Evolutionary conservation across 2,329 filamentous ascomycete species (phyloP).

Genomic region (Aspergillus fumigatus): DNA sequence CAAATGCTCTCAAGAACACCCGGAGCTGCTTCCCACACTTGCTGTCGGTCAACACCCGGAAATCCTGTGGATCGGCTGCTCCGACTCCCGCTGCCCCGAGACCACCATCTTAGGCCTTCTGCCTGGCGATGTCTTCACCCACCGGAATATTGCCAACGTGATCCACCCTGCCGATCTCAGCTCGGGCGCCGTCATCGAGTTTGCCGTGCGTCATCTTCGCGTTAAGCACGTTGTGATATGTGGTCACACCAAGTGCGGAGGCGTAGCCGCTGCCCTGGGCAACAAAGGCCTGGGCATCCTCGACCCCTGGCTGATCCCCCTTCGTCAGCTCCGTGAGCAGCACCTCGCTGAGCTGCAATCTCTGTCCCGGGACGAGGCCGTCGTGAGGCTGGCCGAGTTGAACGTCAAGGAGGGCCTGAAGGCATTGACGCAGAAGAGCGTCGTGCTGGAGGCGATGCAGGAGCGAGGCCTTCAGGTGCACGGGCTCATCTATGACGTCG

Average conservation of each 20-base stretch:
- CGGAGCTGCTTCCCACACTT: slow-evolving; percentile 65
- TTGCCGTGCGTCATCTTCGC: slow-evolving; percentile 67
- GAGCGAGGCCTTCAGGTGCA: slow-evolving; percentile 70
- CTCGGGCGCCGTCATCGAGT: slow-evolving; percentile 71
- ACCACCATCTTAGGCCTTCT: slow-evolving; percentile 73
- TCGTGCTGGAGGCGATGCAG: slow-evolving; percentile 64
- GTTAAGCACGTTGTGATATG: slow-evolving; percentile 61
- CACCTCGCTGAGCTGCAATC: slow-evolving; percentile 49
- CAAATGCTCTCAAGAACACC: slow-evolving; percentile 61
- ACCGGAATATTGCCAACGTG: slow-evolving; percentile 88
- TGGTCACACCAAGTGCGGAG: slow-evolving; percentile 59
- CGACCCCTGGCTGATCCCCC: slow-evolving; percentile 58
- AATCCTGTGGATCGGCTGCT: slow-evolving; percentile 78
- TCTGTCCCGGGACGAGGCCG: slow-evolving; percentile 46
- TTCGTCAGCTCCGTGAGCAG: slow-evolving; percentile 52
- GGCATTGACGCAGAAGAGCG: slow-evolving; percentile 63
- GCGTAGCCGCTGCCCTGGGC: slow-evolving; percentile 51
- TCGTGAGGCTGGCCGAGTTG: slow-evolving; percentile 65
- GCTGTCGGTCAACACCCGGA: slow-evolving; percentile 61
- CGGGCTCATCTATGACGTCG: slow-evolving; percentile 70
- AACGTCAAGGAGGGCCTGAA: slow-evolving; percentile 69
- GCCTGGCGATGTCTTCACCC: slow-evolving; percentile 81
- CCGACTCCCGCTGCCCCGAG: slow-evolving; percentile 79
- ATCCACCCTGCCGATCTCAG: slow-evolving; percentile 70
- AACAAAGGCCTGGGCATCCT: slow-evolving; percentile 56